Base-by-base conservation (phyloP, 352 stramenopile species). In the Phytophthora melonis region DNA sequence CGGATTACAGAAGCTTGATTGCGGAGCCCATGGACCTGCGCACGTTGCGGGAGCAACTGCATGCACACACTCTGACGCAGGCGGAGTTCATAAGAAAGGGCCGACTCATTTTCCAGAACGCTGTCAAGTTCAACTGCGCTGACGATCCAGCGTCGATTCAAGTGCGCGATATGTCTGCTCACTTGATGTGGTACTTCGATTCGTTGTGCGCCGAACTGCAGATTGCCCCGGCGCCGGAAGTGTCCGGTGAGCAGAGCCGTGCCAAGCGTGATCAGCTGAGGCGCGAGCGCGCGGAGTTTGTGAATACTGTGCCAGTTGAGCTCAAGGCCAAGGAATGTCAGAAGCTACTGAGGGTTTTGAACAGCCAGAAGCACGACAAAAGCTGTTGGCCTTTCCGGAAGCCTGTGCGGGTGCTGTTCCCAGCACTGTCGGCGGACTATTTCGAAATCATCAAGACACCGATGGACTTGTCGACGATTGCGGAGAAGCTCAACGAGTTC, bases 351-450 rank as follows among this genome's bases (percentile, higher is more conserved):
- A 83, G 87, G 8, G 86, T 91, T 11, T 73, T 96, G n/a, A 90
- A 93, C 61, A 94, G 85, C 58, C 90, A 96, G 59, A 96, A 96
- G 76, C 81, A 95, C 56, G 86, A 94, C 70, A 95, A 95, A 64
- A 91, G 93, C 65, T 93, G 84, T 65, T 95, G 90, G 90, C 90
- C 90, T 10, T 96, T 96, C 70, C 84, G 88, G 23, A 94, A 96
- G 43, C 79, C 90, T 34, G 90, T 93, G 27, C 70, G 81, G 27
- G 79, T 92, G 54, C 65, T 96, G 23, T 96, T 96, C 56, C 89
- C 89, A 25, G 75, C 79, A 25, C 76, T 96, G 1, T 88, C 86
- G 21, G 36, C 80, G 6, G 87, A 95, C 39, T 96, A 96, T 58
- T 94, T 93, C 65, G 82, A 94, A 13, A 83, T 96, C 59, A 84